A percentile compares a stretch with the other conserved stretches of the same genome.
Conservation (phyloP, 2,329 filamentous ascomycete species). For the Pleomassaria siparia region DNA sequence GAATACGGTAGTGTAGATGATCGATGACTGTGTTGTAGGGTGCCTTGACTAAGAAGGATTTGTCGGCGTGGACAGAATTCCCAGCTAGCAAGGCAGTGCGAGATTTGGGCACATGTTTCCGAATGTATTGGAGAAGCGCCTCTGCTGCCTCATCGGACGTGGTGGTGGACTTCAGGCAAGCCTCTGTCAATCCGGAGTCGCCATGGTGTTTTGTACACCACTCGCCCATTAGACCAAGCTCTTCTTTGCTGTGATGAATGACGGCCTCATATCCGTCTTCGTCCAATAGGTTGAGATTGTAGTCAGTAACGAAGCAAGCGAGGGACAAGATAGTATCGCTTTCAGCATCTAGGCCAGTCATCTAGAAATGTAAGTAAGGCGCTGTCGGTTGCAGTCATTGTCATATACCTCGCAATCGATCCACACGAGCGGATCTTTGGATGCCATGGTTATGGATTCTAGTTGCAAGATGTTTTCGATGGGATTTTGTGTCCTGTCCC, state of each 20-base stretch:
- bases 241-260: slow-evolving; percentile 70
- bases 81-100: slow-evolving; percentile 77
- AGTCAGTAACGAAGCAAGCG: slow-evolving; percentile 87
- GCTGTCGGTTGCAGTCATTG: neutral
- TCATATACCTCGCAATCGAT: slow-evolving; percentile 72
- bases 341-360: slow-evolving; percentile 83
- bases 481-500: neutral
- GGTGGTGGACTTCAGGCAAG: slow-evolving; percentile 71
- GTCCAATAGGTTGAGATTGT: slow-evolving; percentile 74
- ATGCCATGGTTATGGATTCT: slow-evolving; percentile 42
- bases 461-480: neutral
- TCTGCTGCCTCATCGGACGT: slow-evolving; percentile 72
- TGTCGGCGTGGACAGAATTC: slow-evolving; percentile 91
- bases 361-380: slow-evolving; percentile 56
- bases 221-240: slow-evolving; percentile 77
- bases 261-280: slow-evolving; percentile 75
- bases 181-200: slow-evolving; percentile 76
- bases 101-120: slow-evolving; percentile 66
- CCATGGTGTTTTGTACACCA: slow-evolving; percentile 87
- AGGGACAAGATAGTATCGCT: slow-evolving; percentile 87
- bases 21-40: slow-evolving; percentile 75
- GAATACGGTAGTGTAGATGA: slow-evolving; percentile 83
- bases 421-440: slow-evolving; percentile 74
- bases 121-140: slow-evolving; percentile 76
- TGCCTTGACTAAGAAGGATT: slow-evolving; percentile 71